Evolutionary conservation across 2,329 filamentous ascomycete species (phyloP).

Genomic region (Fonsecaea nubica): DNA sequence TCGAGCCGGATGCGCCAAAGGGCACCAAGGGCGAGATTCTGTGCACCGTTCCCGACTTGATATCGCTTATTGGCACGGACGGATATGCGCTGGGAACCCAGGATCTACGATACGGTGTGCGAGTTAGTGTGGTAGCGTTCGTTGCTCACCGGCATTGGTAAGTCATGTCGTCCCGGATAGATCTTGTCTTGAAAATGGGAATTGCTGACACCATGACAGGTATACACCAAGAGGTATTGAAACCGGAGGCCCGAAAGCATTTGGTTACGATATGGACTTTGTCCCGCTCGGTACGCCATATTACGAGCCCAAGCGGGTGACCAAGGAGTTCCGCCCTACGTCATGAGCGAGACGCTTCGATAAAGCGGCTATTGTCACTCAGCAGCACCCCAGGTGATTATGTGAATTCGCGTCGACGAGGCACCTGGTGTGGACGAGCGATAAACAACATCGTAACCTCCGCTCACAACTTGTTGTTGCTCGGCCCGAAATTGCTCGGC

Average conservation of each 20-base stretch:
- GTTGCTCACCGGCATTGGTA: constrained; percentile 67
- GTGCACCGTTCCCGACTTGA: constrained; percentile 46
- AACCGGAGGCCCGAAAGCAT: constrained; percentile 26
- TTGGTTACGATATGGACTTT: constrained; percentile 29
- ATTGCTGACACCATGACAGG: constrained; percentile 4
- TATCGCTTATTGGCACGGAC: constrained; percentile 34
- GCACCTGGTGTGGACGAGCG: neutral
- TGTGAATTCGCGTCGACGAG: neutral
- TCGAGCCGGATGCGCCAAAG: constrained; percentile 20
- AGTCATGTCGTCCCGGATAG: neutral
- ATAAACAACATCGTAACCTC: neutral
- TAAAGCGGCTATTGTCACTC: neutral
- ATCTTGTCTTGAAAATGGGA: neutral
- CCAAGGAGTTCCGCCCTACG: constrained; percentile 18
- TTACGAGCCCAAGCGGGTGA: constrained; percentile 30
- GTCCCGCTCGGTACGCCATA: constrained; percentile 27
- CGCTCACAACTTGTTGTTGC: neutral
- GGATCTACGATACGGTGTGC: constrained; percentile 57
- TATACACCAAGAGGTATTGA: constrained; percentile 21
- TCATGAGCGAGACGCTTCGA: neutral
- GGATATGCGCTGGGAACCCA: constrained; percentile 34
- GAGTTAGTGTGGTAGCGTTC: constrained; percentile 59
- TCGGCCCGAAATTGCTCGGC: neutral
- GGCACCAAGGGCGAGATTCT: constrained; percentile 32
- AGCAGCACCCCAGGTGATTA: neutral